Conservation (phyloP, 2,329 filamentous ascomycete genomes). For the Fusarium sarcochroum region DNA sequence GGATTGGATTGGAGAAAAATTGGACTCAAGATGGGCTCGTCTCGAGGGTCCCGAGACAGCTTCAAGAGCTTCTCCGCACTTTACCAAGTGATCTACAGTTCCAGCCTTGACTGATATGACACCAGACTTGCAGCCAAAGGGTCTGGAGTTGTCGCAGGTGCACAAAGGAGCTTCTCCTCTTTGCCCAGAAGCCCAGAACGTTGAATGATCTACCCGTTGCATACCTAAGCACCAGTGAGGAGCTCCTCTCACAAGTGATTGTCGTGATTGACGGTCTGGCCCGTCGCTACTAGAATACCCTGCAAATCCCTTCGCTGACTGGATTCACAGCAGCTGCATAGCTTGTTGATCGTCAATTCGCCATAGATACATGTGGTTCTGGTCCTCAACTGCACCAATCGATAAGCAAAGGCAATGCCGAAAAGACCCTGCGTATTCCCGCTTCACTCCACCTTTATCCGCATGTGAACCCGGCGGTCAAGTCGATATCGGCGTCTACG, state of each 20-base stretch:
- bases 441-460: constrained; percentile 40
- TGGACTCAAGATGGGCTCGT: constrained; percentile 21
- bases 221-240: constrained; percentile 9
- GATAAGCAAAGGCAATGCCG: constrained; percentile 18
- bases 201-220: constrained; percentile 30
- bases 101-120: constrained; percentile 10
- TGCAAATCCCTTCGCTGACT: neutral
- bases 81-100: constrained; percentile 37
- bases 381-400: constrained; percentile 13
- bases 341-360: constrained; percentile 1
- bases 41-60: constrained; percentile 30
- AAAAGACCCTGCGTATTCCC: constrained; percentile 33
- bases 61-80: constrained; percentile 37
- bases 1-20: constrained; percentile 18
- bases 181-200: constrained; percentile 25
- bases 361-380: constrained; percentile 28
- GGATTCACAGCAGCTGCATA: too few relatives aligned
- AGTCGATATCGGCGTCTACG: constrained; percentile 22
- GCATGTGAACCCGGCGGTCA: constrained; percentile 31
- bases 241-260: constrained; percentile 21
- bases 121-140: constrained; percentile 3
- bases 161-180: constrained; percentile 17
- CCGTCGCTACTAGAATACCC: constrained; percentile 16
- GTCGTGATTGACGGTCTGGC: constrained; percentile 29
- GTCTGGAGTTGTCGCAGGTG: constrained; percentile 26